These are phyloP conservation scores for Russula olivacea DNA, from an alignment of 768 basidiomycete genomes.

Conservation along the genomic window DNA sequence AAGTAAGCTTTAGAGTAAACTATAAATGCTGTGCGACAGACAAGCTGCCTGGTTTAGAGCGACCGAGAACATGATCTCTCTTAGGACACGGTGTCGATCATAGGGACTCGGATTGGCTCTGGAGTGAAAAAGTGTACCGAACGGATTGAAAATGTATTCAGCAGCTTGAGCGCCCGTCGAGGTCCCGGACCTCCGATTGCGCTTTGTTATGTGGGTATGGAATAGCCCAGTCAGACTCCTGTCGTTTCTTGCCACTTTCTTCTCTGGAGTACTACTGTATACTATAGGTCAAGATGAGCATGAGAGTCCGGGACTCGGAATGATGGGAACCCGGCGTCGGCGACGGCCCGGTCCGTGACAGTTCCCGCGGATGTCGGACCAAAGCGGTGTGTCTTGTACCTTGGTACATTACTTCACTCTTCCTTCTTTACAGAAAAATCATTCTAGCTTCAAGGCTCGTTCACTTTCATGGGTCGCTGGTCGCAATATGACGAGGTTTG, in stretches of 20 bases:
- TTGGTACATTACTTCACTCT: background rate
- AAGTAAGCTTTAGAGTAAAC: background rate
- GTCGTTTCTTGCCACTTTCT: too few relatives aligned
- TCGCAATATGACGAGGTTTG: constrained; percentile 37
- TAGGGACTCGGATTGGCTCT: too few relatives aligned
- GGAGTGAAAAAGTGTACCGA: too few relatives aligned
- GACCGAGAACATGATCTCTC: too few relatives aligned
- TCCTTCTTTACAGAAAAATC: background rate
- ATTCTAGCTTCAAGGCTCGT: background rate
- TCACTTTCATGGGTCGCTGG: constrained; percentile 34
- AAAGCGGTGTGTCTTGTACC: background rate
- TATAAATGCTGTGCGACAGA: background rate
- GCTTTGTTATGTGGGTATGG: background rate
- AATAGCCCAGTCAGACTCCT: background rate
- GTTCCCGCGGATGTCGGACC: background rate
- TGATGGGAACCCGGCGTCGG: too few relatives aligned
- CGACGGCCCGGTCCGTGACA: background rate
- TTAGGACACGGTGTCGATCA: too few relatives aligned
- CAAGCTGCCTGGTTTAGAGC: background rate
- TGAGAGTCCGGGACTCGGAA: too few relatives aligned
- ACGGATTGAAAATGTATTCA: background rate
- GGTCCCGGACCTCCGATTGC: background rate
- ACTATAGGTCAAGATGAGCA: too few relatives aligned
- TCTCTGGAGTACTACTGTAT: too few relatives aligned
- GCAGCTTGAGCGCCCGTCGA: background rate